Conservation (phyloP, 2,329 filamentous ascomycete species). For the Cylindrodendrum hubeiense region DNA sequence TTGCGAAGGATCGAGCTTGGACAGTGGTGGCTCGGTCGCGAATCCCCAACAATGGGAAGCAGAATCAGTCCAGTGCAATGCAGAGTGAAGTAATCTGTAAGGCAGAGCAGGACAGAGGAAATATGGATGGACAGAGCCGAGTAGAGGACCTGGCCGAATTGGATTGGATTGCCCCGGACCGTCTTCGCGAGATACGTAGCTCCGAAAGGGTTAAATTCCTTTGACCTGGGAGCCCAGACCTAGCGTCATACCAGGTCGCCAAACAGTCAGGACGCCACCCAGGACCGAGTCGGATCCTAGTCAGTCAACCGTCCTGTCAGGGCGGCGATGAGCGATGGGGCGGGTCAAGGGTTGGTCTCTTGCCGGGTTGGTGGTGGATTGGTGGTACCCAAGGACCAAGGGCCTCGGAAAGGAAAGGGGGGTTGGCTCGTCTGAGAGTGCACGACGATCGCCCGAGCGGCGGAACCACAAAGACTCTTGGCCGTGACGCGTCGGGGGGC, state of each 20-base stretch:
- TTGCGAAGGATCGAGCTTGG: slow-evolving; percentile 42
- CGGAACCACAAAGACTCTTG: slow-evolving; percentile 26
- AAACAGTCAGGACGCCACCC: slow-evolving; percentile 40
- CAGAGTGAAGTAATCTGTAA: slow-evolving; percentile 37
- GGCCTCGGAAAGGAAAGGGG: slow-evolving; percentile 39
- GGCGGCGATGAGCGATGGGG: slow-evolving; percentile 29
- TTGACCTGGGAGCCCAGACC: slow-evolving; percentile 42
- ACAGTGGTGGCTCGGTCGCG: slow-evolving; percentile 42
- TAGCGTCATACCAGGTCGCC: slow-evolving; percentile 47
- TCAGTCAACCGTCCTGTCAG: slow-evolving; percentile 34
- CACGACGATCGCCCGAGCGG: slow-evolving; percentile 37
- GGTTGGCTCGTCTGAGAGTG: slow-evolving; percentile 38
- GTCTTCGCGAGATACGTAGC: slow-evolving; percentile 38
- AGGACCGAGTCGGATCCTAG: slow-evolving; percentile 36
- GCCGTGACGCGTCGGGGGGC: slow-evolving; percentile 22
- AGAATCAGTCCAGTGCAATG: slow-evolving; percentile 19
- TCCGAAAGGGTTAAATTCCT: slow-evolving; percentile 49
- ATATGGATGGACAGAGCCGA: slow-evolving; percentile 28
- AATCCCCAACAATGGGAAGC: slow-evolving; percentile 30
- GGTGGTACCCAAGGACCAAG: slow-evolving; percentile 32
- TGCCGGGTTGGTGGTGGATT: slow-evolving; percentile 34
- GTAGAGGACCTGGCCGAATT: slow-evolving; percentile 16
- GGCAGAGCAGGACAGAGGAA: slow-evolving; percentile 28
- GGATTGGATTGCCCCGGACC: slow-evolving; percentile 31
- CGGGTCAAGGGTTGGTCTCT: slow-evolving; percentile 39